Evolutionary conservation across 129 eudicot genomes (phyloP).

Genomic region (Smallanthus sonchifolius): DNA sequence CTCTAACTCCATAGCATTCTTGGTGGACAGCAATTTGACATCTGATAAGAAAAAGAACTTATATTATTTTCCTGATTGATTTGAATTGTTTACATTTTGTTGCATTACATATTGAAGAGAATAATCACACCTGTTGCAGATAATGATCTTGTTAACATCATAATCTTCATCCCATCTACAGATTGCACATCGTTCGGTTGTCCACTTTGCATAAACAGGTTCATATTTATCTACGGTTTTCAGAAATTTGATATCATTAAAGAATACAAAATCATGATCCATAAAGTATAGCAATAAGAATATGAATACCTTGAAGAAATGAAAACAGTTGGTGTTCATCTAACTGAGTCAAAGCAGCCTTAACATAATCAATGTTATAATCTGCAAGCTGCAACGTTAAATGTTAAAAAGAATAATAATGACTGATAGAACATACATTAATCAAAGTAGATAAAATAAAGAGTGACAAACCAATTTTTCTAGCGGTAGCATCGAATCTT

Average conservation of each 20-base stretch:
- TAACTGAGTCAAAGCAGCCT: conserved; percentile 32
- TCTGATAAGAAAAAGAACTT: conserved; percentile 29
- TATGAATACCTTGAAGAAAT: conserved; percentile 55
- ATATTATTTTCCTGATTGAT: neutral
- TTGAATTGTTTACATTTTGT: neutral
- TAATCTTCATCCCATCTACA: conserved; percentile 98
- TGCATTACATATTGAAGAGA: neutral
- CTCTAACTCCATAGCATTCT: conserved; percentile 90
- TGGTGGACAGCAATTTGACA: conserved; percentile 97
- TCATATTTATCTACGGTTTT: conserved; percentile 55
- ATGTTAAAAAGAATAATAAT: conserved; percentile 12
- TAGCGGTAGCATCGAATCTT: conserved; percentile 55
- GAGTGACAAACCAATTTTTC: conserved; percentile 66
- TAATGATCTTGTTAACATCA: conserved; percentile 88
- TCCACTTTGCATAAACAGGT: conserved; percentile 88
- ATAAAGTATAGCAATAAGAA: conserved; percentile 6
- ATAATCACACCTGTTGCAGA: conserved; percentile 72
- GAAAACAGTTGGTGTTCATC: conserved; percentile 55
- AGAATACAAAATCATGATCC: neutral
- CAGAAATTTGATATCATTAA: neutral
- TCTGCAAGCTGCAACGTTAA: conserved; percentile 51
- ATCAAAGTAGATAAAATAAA: neutral
- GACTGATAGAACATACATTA: neutral
- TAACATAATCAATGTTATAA: conserved; percentile 34
- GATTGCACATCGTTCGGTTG: conserved; percentile 90